These are phyloP conservation scores for Nicotiana knightiana DNA, from an alignment of 257 asterid genomes.

Conservation along the genomic window DNA sequence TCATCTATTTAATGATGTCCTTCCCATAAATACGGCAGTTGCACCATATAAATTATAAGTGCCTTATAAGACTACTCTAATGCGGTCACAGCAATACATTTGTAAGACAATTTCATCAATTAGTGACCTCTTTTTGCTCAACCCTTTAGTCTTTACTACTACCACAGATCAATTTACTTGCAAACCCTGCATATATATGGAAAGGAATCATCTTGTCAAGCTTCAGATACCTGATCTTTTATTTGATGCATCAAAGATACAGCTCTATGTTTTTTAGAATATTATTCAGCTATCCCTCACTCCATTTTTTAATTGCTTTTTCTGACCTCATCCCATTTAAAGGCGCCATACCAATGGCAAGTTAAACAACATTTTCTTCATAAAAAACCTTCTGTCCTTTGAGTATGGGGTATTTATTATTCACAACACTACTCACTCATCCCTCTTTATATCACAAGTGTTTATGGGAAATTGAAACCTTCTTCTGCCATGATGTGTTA, in stretches of 20 bases:
- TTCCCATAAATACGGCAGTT: neutral
- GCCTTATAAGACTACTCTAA: neutral
- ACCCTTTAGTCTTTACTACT: neutral
- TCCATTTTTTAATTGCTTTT: neutral
- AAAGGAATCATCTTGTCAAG: neutral
- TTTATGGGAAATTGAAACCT: neutral
- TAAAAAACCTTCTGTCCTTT: neutral
- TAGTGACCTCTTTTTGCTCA: neutral
- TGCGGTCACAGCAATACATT: neutral
- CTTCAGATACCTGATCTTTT: neutral
- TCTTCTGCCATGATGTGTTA: neutral
- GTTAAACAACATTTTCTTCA: conserved; percentile 4
- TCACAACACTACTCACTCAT: neutral
- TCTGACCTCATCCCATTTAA: neutral
- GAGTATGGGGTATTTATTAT: neutral
- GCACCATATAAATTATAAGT: neutral
- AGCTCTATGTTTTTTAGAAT: neutral
- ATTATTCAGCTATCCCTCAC: neutral
- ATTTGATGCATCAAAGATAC: neutral
- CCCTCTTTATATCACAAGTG: neutral
- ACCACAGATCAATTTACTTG: neutral
- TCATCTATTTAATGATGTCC: neutral
- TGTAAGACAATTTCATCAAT: neutral
- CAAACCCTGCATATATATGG: neutral
- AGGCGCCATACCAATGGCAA: neutral